phyloP scores from a whole-genome alignment of 2,329 filamentous ascomycete species.

The Torrubiella hemipterigena region DNA sequence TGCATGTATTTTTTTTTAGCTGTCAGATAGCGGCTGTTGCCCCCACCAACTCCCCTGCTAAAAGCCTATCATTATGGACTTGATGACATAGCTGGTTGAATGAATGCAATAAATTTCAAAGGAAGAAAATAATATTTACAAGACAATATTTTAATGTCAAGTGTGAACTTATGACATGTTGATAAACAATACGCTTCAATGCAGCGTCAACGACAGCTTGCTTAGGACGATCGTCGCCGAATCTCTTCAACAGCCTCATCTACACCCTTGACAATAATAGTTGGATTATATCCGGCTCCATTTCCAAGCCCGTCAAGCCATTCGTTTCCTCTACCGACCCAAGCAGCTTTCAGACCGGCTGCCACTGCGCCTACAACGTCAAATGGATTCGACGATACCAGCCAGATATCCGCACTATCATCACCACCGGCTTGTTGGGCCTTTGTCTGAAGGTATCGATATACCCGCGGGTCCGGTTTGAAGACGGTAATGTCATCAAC shows the following conservation, averaged over 20 bases:
- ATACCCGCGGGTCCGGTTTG: constrained; percentile 53
- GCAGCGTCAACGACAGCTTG: too few species aligned
- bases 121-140: too few species aligned
- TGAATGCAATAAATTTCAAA: too few species aligned
- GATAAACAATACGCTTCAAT: too few species aligned
- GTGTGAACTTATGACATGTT: too few species aligned
- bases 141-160: too few species aligned
- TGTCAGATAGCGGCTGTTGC: too few species aligned
- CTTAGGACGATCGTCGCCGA: too few species aligned
- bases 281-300: constrained; percentile 33
- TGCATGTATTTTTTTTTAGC: too few species aligned
- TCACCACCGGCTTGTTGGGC: constrained; percentile 34
- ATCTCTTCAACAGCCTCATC: constrained; percentile 40
- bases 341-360: constrained; percentile 50
- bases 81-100: too few species aligned
- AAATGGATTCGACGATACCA: constrained; percentile 64
- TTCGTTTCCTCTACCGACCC: constrained; percentile 54
- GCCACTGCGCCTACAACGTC: constrained; percentile 54
- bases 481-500: constrained; percentile 48
- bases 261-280: constrained; percentile 39
- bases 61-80: too few species aligned
- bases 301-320: constrained; percentile 53
- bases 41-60: too few species aligned
- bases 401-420: constrained; percentile 43
- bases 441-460: constrained; percentile 51